Percentiles rank a stretch among this genome's conserved stretches.
Evolutionary conservation across 2,329 filamentous ascomycete genomes (phyloP).

Genomic region (Thermothelomyces thermophilus): DNA sequence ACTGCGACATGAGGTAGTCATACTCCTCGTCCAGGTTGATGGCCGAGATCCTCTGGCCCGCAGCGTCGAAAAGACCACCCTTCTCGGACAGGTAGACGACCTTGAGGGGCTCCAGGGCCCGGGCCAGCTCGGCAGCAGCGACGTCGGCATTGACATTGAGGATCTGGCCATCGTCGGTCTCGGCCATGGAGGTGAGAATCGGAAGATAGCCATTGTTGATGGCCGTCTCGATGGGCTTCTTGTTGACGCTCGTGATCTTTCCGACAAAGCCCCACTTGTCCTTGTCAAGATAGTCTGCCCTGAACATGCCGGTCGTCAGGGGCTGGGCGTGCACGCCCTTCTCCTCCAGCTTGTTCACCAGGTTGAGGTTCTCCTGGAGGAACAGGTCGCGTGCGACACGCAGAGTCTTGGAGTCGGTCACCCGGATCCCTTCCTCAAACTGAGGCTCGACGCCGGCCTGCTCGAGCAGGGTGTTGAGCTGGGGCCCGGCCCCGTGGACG

Average conservation of each 20-base stretch:
- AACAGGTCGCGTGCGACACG: constrained; percentile 88
- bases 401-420: constrained; percentile 93
- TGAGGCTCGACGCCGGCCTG: constrained; percentile 88
- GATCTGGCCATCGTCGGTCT: constrained; percentile 83
- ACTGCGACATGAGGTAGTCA: constrained; percentile 83
- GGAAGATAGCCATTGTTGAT: constrained; percentile 89
- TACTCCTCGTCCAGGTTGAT: constrained; percentile 98
- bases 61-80: constrained; percentile 88
- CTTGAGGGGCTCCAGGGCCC: constrained; percentile 85
- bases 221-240: constrained; percentile 79
- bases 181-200: constrained; percentile 92
- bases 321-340: constrained; percentile 85
- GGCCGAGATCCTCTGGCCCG: constrained; percentile 88
- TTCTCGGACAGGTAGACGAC: constrained; percentile 99
- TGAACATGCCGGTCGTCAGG: constrained; percentile 83
- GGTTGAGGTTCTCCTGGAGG: constrained; percentile 87
- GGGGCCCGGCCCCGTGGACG: constrained; percentile 89
- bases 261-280: constrained; percentile 94
- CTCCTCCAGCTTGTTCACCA: constrained; percentile 82
- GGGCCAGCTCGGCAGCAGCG: constrained; percentile 85
- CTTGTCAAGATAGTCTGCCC: constrained; percentile 91
- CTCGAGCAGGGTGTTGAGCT: constrained; percentile 87
- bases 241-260: constrained; percentile 90
- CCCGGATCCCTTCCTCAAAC: constrained; percentile 92
- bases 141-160: constrained; percentile 98